Evolutionary conservation across 2,329 filamentous ascomycete species (phyloP).

Genomic region (Coniochaeta prunicola): DNA sequence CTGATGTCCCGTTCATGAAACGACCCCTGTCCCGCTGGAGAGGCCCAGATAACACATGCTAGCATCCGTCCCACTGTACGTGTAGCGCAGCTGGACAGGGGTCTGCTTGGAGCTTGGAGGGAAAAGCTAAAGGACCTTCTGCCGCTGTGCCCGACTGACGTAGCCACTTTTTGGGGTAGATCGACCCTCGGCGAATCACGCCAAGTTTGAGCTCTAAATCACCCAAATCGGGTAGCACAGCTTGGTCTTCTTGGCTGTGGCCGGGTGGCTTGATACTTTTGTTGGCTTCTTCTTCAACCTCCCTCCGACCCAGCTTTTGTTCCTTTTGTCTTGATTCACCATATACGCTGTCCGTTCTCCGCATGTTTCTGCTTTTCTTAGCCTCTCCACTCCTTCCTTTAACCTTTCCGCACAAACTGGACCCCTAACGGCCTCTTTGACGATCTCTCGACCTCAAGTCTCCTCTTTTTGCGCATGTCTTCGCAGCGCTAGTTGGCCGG

Average conservation of each 20-base stretch:
- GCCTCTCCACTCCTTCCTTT: neutral
- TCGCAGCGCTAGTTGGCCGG: neutral
- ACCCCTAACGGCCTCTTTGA: neutral
- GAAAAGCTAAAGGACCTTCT: neutral
- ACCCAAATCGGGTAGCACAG: neutral
- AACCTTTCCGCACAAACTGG: neutral
- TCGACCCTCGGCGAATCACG: neutral
- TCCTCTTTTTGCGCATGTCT: neutral
- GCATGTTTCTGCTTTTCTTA: neutral
- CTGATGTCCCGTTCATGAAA: neutral
- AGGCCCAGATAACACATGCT: too few species aligned
- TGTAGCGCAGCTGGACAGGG: too few species aligned
- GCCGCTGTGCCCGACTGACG: neutral
- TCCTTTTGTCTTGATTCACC: neutral
- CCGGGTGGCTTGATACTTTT: constrained; percentile 1
- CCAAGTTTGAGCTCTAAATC: neutral
- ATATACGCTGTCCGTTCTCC: neutral
- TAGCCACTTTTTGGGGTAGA: neutral
- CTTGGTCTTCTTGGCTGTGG: neutral
- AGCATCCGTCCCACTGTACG: too few species aligned
- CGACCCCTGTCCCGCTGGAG: neutral
- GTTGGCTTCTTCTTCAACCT: neutral
- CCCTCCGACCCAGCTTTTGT: neutral
- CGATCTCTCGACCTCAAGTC: neutral
- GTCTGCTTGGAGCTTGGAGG: too few species aligned